Evolutionary conservation across 2,329 filamentous ascomycete species (phyloP), one percentile per base, ranked within the genome.

Genomic region (Aureobasidium pullulans): DNA sequence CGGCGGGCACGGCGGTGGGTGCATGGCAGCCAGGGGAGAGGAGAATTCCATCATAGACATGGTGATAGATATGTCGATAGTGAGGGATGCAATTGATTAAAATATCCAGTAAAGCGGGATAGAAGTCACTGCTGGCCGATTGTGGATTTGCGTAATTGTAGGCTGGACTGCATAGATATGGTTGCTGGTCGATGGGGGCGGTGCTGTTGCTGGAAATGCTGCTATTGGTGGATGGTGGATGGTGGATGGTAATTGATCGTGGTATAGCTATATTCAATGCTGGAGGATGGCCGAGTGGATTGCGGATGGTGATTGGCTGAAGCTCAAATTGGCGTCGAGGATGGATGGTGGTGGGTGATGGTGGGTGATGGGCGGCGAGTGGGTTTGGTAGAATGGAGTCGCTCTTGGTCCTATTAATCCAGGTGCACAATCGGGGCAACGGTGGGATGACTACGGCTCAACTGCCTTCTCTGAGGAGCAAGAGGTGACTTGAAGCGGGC

Each of bases 11-110:
- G 83, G 80, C 46, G 81, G 80, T 60, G 87, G 90, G 78, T 91
- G 90, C 86, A 97, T 89, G 60, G 93, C 91, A 74, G 93, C 93
- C 71, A 97, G 78, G 48, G 94, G 94, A 68, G 94, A 97, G 46
- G 93, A 96, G 65, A 89, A 87, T 76, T 96, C 91, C 90, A 97
- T 96, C 70, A 50, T 70, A 65, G 57, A 49, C 57, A 61, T 48
- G 34, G 54, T 57, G 54, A 48, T 57, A 37, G 31, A 46, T 57
- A 58, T 65, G 62, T 64, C 53, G 46, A 57, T 31, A 54, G 36
- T 50, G 48, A 50, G 48, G 23, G 48, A 29, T 28, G 48, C 4
- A 15, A 36, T 29, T 19, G 50, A 13, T 54, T 31, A 43, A 19
- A 16, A 44, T 57, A 46, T 57, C 52, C 31, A 32, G 19, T 42